Evolutionary conservation across 2,329 filamentous ascomycete species (phyloP).

Genomic region (Colletotrichum tabaci): DNA sequence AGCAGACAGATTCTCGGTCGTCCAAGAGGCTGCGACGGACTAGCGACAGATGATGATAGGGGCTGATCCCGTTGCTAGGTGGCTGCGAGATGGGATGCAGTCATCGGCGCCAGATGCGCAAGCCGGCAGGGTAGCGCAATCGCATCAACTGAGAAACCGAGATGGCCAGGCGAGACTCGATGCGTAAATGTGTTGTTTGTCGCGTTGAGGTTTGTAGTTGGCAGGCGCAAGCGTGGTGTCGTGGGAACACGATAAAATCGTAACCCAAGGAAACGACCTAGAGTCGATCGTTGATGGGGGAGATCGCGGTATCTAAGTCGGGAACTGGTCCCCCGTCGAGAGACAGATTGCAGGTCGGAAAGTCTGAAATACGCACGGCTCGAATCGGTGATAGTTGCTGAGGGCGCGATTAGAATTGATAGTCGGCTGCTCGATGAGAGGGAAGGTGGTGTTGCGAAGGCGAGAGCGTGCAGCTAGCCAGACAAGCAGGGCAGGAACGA

Average conservation of each 20-base stretch:
- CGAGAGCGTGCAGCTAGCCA: conserved; percentile 31
- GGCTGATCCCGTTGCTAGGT: conserved; percentile 32
- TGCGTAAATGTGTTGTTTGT: background rate
- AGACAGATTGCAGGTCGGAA: background rate
- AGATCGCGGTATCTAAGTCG: conserved; percentile 11
- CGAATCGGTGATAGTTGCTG: background rate
- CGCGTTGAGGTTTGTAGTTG: background rate
- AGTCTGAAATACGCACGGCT: background rate
- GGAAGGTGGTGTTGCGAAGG: conserved; percentile 29
- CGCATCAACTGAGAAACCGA: conserved; percentile 30
- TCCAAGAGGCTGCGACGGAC: conserved; percentile 9
- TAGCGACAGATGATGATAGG: conserved; percentile 14
- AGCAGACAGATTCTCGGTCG: background rate
- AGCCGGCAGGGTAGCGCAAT: conserved; percentile 30
- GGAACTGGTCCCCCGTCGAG: background rate
- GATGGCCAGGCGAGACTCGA: background rate
- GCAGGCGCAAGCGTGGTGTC: conserved; percentile 24
- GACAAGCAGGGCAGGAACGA: conserved; percentile 30
- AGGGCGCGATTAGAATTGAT: conserved; percentile 5
- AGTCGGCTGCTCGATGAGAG: conserved; percentile 14
- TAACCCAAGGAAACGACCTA: conserved; percentile 10
- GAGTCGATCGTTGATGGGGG: conserved; percentile 29
- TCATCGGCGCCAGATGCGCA: conserved; percentile 44
- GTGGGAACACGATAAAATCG: conserved; percentile 29
- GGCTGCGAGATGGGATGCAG: conserved; percentile 29